Percentiles rank a stretch among this genome's conserved stretches.
These are phyloP conservation scores for Scortechinia acanthostroma DNA, from an alignment of 2,329 filamentous ascomycete genomes.

Conservation along the genomic window DNA sequence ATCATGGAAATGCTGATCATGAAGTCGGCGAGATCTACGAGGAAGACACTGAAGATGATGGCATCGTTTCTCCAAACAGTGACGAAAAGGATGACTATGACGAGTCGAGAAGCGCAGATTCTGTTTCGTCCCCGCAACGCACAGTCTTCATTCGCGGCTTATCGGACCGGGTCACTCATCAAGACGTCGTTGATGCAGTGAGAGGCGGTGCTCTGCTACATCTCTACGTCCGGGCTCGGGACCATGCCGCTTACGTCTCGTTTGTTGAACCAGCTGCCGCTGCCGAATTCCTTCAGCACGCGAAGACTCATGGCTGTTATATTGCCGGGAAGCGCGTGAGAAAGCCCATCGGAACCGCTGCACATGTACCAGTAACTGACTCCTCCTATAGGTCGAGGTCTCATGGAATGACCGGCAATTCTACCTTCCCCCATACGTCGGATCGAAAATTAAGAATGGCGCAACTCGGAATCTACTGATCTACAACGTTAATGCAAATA, in stretches of 20 bases:
- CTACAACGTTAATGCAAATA: slow-evolving; percentile 41
- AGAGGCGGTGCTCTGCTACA: slow-evolving; percentile 68
- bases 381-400: slow-evolving; percentile 47
- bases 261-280: slow-evolving; percentile 61
- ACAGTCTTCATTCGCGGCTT: slow-evolving; percentile 60
- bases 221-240: slow-evolving; percentile 50
- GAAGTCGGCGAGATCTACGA: background rate
- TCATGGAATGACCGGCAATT: slow-evolving; percentile 70
- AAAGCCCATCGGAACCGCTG: slow-evolving; percentile 5
- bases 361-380: slow-evolving; percentile 6
- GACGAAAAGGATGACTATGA: slow-evolving; percentile 18
- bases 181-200: slow-evolving; percentile 56
- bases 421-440: slow-evolving; percentile 52
- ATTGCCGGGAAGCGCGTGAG: slow-evolving; percentile 62
- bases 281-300: slow-evolving; percentile 56
- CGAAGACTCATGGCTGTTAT: slow-evolving; percentile 59
- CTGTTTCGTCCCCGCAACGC: slow-evolving; percentile 24
- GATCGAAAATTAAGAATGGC: slow-evolving; percentile 54
- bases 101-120: slow-evolving; percentile 12
- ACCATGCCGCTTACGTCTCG: slow-evolving; percentile 58
- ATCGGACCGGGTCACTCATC: slow-evolving; percentile 51
- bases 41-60: background rate
- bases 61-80: slow-evolving; percentile 2
- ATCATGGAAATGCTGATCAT: too few relatives aligned
- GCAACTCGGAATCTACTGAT: slow-evolving; percentile 72